phyloP scores from a whole-genome alignment of 106 monocot species.

The Dendrobium nobile region DNA sequence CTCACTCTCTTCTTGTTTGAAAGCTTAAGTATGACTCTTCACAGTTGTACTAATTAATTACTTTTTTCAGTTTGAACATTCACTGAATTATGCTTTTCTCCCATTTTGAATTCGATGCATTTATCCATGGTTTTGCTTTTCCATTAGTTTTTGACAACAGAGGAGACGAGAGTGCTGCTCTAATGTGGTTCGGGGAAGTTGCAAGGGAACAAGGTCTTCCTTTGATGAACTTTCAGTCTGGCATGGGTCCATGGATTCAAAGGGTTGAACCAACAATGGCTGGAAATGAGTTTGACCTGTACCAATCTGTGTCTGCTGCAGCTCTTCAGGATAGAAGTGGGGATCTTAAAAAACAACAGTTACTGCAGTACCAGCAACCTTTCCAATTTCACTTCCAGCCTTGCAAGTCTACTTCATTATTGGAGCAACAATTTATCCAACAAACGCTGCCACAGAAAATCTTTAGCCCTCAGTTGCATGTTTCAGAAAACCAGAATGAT shows the following conservation, averaged over 20 bases:
- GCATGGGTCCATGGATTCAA: conserved; percentile 41
- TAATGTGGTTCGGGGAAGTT: conserved; percentile 44
- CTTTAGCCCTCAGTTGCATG: conserved; percentile 14
- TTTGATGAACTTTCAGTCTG: conserved; percentile 34
- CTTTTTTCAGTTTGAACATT: too few relatives aligned
- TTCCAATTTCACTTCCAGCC: conserved; percentile 37
- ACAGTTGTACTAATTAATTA: too few relatives aligned
- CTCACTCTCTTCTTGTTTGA: too few relatives aligned
- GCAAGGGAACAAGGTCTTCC: conserved; percentile 44
- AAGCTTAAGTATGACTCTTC: too few relatives aligned
- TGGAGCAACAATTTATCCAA: conserved; percentile 39
- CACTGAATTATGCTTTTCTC: too few relatives aligned
- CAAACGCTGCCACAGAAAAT: conserved; percentile 24
- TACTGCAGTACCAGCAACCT: conserved; percentile 40
- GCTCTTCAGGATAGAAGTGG: conserved; percentile 58
- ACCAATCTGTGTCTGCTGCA: conserved; percentile 56
- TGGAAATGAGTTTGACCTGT: conserved; percentile 45
- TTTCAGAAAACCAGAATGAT: conserved; percentile 27
- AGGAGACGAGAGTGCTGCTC: conserved; percentile 36
- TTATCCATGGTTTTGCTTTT: neutral
- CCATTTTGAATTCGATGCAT: too few relatives aligned
- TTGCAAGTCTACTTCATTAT: conserved; percentile 13
- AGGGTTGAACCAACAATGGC: conserved; percentile 39
- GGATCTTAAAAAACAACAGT: conserved; percentile 45
- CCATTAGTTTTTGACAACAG: conserved; percentile 16